These are phyloP conservation scores for Scortechinia acanthostroma DNA, from an alignment of 2,329 filamentous ascomycete species.

Conservation along the genomic window DNA sequence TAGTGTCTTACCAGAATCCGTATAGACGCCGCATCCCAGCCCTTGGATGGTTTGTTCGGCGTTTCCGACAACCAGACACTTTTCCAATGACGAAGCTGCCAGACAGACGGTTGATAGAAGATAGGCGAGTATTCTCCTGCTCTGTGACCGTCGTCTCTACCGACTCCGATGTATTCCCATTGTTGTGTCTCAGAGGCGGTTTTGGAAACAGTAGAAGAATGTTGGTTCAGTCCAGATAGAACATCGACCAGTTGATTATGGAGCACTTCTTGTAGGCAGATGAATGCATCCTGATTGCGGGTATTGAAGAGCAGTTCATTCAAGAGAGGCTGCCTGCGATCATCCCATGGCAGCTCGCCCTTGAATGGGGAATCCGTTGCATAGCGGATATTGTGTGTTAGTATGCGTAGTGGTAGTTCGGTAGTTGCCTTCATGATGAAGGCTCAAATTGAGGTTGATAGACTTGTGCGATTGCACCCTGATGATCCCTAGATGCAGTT, in stretches of 20 bases:
- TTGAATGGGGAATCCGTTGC: conserved; percentile 36
- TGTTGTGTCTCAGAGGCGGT: conserved; percentile 9
- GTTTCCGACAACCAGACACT: conserved; percentile 30
- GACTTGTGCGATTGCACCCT: too few relatives aligned
- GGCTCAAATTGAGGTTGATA: too few relatives aligned
- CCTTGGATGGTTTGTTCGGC: conserved; percentile 23
- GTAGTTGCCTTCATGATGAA: conserved; percentile 4
- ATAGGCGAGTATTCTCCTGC: conserved; percentile 32
- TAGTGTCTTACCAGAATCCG: too few relatives aligned
- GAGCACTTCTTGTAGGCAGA: conserved; percentile 48
- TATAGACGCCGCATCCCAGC: conserved; percentile 29
- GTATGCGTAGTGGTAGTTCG: conserved; percentile 30
- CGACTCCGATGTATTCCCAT: conserved; percentile 49
- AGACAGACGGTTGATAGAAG: conserved; percentile 22
- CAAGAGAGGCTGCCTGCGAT: conserved; percentile 31
- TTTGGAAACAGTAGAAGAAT: conserved; percentile 5
- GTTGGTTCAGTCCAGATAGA: conserved; percentile 30
- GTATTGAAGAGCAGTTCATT: conserved; percentile 37
- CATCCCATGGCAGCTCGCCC: conserved; percentile 39
- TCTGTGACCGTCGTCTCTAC: conserved; percentile 37
- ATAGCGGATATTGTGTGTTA: conserved; percentile 51
- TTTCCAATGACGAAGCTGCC: conserved; percentile 19
- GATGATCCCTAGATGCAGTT: too few relatives aligned
- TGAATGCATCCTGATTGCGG: conserved; percentile 30
- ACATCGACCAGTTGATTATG: conserved; percentile 42